These are phyloP conservation scores for Suhomyces terraborum DNA, from an alignment of 1,139 yeast genomes.

Conservation along the genomic window DNA sequence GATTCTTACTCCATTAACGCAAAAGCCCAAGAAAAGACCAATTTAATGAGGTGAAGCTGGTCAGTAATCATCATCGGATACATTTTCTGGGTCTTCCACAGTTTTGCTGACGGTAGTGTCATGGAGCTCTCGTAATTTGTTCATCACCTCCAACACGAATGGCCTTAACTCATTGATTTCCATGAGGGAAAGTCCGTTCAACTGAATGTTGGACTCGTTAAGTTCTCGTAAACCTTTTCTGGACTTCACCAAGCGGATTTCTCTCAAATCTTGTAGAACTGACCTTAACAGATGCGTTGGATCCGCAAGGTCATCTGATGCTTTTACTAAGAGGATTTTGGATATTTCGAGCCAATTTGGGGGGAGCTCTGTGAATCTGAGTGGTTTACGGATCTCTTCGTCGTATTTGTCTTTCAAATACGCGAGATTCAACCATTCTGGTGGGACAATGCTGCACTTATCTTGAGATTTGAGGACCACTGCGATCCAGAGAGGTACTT, in stretches of 20 bases:
- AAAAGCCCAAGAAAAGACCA: too few species aligned
- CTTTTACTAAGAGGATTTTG: conserved; percentile 63
- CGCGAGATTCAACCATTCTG: conserved; percentile 76
- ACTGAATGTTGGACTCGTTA: conserved; percentile 79
- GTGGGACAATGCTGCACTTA: conserved; percentile 83
- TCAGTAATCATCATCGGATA: conserved; percentile 17
- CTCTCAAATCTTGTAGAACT: conserved; percentile 78
- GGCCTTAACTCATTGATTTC: conserved; percentile 91
- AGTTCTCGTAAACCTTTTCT: conserved; percentile 75
- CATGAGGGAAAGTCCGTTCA: conserved; percentile 78
- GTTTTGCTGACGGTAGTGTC: conserved; percentile 30
- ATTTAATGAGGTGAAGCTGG: not conserved
- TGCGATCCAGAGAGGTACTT: conserved; percentile 89
- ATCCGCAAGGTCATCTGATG: conserved; percentile 74
- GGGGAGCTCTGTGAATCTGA: conserved; percentile 72
- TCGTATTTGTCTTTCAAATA: conserved; percentile 62
- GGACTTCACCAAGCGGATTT: conserved; percentile 77
- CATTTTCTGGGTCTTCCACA: conserved; percentile 18
- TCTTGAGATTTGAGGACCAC: conserved; percentile 78
- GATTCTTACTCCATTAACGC: too few species aligned
- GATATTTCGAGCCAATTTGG: conserved; percentile 87
- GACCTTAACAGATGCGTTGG: conserved; percentile 67
- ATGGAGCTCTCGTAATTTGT: conserved; percentile 60
- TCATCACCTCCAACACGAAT: conserved; percentile 78
- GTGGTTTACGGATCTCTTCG: conserved; percentile 60